Percentiles rank a stretch among this genome's conserved stretches.
Conservation (phyloP, 768 basidiomycete species). For the Lentinula raphanica region DNA sequence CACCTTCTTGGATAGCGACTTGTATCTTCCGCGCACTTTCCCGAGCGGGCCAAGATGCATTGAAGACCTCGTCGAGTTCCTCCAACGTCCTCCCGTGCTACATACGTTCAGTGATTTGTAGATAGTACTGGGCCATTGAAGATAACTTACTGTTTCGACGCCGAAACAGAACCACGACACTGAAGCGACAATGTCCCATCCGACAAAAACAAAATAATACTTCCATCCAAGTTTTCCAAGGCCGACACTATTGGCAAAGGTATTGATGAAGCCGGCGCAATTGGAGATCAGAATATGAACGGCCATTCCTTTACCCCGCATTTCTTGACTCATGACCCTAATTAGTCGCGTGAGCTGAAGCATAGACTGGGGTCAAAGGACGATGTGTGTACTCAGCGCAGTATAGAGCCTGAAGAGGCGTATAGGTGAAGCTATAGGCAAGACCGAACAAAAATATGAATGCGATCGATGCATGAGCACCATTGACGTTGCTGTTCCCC, state of each 20-base stretch:
- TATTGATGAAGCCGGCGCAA: conserved; percentile 23
- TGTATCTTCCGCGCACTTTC: conserved; percentile 14
- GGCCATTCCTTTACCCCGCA: conserved; percentile 24
- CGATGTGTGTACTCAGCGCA: conserved; percentile 20
- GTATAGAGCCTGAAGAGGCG: conserved; percentile 21
- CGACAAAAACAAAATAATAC: conserved; percentile 24
- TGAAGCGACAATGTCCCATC: conserved; percentile 18
- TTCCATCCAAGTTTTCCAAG: conserved; percentile 18
- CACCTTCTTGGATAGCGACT: conserved; percentile 13
- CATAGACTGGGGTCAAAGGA: background rate
- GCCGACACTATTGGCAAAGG: conserved; percentile 21
- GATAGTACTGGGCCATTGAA: background rate
- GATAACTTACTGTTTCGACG: conserved; percentile 19
- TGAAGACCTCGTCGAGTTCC: conserved; percentile 20
- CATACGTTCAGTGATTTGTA: background rate
- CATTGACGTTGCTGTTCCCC: conserved; percentile 16
- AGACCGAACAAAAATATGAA: conserved; percentile 22
- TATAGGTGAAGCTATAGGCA: conserved; percentile 21
- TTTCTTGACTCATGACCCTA: conserved; percentile 22
- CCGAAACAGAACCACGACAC: conserved; percentile 20
- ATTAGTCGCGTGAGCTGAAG: background rate
- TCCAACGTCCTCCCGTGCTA: conserved; percentile 20
- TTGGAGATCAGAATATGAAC: conserved; percentile 23
- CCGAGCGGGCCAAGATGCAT: conserved; percentile 20
- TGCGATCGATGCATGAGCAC: conserved; percentile 22